These are phyloP conservation scores for Mortierella sp. DNA, from an alignment of 371 early-diverging fungal species.

Conservation along the genomic window DNA sequence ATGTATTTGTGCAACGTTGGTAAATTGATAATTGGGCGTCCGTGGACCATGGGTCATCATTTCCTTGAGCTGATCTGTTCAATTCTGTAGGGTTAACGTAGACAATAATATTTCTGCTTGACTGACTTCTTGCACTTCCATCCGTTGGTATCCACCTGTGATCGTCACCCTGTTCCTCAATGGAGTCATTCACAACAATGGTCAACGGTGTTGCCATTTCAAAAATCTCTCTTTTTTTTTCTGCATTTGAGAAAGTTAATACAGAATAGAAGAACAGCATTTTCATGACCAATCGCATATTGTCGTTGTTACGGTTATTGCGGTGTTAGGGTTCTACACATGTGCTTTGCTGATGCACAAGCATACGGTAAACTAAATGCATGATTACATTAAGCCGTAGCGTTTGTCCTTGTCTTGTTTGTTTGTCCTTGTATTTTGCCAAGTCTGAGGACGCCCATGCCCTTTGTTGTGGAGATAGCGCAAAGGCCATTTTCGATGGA, in stretches of 20 bases:
- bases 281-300: slow-evolving; percentile 2
- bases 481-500: background rate
- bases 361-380: background rate
- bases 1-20: background rate
- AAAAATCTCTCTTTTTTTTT: background rate
- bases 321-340: background rate
- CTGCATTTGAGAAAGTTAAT: too few species aligned
- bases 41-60: background rate
- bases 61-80: background rate
- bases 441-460: too few species aligned
- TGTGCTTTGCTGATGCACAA: slow-evolving; percentile 1
- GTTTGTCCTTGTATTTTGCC: background rate
- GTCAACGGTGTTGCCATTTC: too few species aligned
- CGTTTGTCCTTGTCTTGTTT: background rate
- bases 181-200: too few species aligned
- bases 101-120: too few species aligned
- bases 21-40: background rate
- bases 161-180: too few species aligned
- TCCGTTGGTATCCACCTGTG: too few species aligned
- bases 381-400: background rate
- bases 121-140: too few species aligned
- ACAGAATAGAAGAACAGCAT: too few species aligned
- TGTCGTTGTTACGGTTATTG: too few species aligned
- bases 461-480: background rate
- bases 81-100: background rate